A percentile compares a stretch with the other conserved stretches of the same genome.
Evolutionary conservation across 1,284 basidiomycete genomes (phyloP).

Genomic region (Schizophyllum commune): DNA sequence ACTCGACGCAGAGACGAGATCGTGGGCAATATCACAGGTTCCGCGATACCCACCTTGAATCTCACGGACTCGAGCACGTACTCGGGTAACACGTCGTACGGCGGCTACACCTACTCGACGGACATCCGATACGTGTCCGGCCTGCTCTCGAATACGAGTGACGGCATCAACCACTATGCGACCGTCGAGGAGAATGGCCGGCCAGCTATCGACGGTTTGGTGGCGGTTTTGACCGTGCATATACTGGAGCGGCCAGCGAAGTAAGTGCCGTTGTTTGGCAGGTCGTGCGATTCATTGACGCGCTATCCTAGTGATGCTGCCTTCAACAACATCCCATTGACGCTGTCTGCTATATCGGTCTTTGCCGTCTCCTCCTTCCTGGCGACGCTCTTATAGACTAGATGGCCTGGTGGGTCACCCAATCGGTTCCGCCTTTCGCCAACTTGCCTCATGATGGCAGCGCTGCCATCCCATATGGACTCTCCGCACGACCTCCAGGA

Average conservation of each 20-base stretch:
- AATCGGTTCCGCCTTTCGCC: background rate
- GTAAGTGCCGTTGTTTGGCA: background rate
- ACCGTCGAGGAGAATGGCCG: conserved; percentile 51
- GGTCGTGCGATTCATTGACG: background rate
- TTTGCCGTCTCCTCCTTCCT: background rate
- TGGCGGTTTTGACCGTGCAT: conserved; percentile 75
- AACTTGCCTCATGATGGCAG: too few species aligned
- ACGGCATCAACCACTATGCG: conserved; percentile 72
- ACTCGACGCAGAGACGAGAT: conserved; percentile 59
- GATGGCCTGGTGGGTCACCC: background rate
- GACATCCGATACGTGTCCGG: conserved; percentile 62
- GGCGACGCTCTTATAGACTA: background rate
- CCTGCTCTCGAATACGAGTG: conserved; percentile 57
- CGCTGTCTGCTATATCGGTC: background rate
- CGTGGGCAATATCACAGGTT: conserved; percentile 69
- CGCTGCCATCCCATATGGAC: too few species aligned
- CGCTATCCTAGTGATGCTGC: background rate
- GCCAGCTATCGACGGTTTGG: conserved; percentile 77
- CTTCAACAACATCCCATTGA: background rate
- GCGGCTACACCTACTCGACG: conserved; percentile 66
- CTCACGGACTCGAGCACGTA: conserved; percentile 55
- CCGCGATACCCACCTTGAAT: conserved; percentile 41
- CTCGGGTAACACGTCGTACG: conserved; percentile 46
- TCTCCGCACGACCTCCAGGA: background rate
- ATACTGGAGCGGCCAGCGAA: conserved; percentile 40